Conservation (phyloP, 2,329 filamentous ascomycete genomes). For the Fusarium poae region DNA sequence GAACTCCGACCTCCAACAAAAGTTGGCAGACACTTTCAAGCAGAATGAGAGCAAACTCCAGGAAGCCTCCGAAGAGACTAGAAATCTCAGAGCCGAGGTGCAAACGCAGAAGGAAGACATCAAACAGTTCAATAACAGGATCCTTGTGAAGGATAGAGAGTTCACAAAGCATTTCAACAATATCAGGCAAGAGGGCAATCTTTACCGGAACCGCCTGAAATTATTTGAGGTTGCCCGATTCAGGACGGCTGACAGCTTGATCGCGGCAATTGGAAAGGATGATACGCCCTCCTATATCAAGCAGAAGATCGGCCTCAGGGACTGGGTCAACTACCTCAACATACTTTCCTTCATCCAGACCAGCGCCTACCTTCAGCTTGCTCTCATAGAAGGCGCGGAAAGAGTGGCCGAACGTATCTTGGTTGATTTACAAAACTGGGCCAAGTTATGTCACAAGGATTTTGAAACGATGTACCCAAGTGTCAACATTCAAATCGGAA, state of each 20-base stretch:
- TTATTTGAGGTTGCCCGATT: background rate
- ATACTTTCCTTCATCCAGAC: constrained; percentile 31
- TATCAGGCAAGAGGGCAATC: background rate
- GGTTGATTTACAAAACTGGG: constrained; percentile 21
- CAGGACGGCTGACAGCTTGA: constrained; percentile 12
- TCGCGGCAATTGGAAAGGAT: constrained; percentile 2
- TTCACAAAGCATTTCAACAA: background rate
- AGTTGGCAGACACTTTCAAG: background rate
- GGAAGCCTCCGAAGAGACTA: background rate
- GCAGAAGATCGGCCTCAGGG: constrained; percentile 3
- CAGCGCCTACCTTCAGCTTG: constrained; percentile 30
- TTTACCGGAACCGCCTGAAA: background rate
- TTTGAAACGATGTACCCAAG: constrained; percentile 28
- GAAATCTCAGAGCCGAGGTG: background rate
- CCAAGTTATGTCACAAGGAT: constrained; percentile 12
- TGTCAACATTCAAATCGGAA: constrained; percentile 13
- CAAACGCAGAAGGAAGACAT: background rate
- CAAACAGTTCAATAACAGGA: background rate
- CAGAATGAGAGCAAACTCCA: background rate
- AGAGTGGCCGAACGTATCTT: constrained; percentile 16
- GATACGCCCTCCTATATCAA: background rate
- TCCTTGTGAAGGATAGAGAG: background rate
- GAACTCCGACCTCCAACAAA: background rate
- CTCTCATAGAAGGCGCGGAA: constrained; percentile 7
- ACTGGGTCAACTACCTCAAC: constrained; percentile 40